Conservation (phyloP, 768 basidiomycete genomes). For the Termitomyces sp. region DNA sequence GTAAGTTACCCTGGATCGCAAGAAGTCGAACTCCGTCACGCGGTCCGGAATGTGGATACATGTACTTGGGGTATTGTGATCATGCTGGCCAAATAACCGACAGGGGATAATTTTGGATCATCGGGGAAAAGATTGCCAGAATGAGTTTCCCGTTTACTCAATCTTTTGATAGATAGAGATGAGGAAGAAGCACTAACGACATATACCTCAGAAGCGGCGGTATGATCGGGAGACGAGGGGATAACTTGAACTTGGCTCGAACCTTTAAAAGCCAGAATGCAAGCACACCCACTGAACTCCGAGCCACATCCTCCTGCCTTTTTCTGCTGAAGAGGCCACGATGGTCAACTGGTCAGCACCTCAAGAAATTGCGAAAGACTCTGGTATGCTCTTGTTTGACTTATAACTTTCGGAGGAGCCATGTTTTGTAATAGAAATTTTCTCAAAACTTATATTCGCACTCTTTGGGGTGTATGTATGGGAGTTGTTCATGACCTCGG, state of each 20-base stretch:
- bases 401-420: not conserved
- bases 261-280: constrained; percentile 12
- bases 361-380: constrained; percentile 36
- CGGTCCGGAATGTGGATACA: no score
- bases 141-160: not conserved
- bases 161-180: not conserved
- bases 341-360: constrained; percentile 47
- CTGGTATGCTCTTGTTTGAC: constrained; percentile 22
- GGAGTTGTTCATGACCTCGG: constrained; percentile 58
- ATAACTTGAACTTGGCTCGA: not conserved
- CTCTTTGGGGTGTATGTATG: constrained; percentile 64
- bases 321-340: not conserved
- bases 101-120: not conserved
- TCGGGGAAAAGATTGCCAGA: not conserved
- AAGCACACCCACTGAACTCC: not conserved
- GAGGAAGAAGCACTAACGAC: constrained; percentile 11
- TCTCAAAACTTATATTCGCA: constrained; percentile 54
- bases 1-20: constrained; percentile 12
- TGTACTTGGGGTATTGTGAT: not conserved
- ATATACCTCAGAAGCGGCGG: constrained; percentile 15
- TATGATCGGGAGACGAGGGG: constrained; percentile 17
- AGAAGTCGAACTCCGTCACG: not conserved
- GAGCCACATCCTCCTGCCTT: not conserved
- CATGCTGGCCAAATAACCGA: constrained; percentile 1
- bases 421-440: constrained; percentile 36